Conservation (phyloP, 495 filamentous ascomycete genomes). For the Barbatosphaeria neglecta region DNA sequence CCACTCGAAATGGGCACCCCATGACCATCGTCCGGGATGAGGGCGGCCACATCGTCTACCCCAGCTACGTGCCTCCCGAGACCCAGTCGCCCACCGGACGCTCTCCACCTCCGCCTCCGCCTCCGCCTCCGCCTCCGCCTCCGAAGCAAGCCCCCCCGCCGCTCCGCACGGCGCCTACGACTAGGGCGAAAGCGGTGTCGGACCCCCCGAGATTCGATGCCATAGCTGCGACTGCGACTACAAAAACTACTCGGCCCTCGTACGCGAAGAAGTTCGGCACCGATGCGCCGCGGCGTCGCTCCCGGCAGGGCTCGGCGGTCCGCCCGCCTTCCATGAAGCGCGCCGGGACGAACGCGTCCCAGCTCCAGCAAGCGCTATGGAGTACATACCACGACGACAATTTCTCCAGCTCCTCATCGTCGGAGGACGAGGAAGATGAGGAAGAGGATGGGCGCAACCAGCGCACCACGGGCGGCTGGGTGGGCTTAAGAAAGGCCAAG, state of each 20-base stretch:
- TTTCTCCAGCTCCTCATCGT: conserved; percentile 15
- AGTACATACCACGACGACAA: conserved; percentile 4
- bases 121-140: conserved; percentile 2
- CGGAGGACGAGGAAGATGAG: conserved; percentile 13
- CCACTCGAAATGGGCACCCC: conserved; percentile 6
- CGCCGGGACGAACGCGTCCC: conserved; percentile 15
- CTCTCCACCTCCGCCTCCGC: conserved; percentile 2
- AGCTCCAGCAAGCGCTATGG: conserved; percentile 4
- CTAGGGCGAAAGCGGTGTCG: not conserved
- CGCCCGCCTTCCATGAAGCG: conserved; percentile 8
- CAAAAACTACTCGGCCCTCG: conserved; percentile 3
- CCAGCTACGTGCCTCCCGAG: conserved; percentile 22
- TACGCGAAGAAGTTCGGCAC: conserved; percentile 9
- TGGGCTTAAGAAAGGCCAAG: conserved; percentile 1
- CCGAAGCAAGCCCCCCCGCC: too few relatives aligned
- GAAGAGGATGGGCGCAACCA: not conserved
- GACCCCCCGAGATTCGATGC: not conserved
- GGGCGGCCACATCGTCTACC: conserved; percentile 22
- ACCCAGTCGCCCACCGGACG: conserved; percentile 13
- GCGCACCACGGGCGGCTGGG: not conserved
- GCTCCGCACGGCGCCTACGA: too few relatives aligned
- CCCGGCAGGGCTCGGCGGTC: not conserved
- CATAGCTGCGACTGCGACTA: not conserved
- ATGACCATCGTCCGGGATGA: conserved; percentile 18
- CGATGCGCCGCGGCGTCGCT: conserved; percentile 3